phyloP scores from a whole-genome alignment of 768 basidiomycete genomes.

The Amanita rimosa region DNA sequence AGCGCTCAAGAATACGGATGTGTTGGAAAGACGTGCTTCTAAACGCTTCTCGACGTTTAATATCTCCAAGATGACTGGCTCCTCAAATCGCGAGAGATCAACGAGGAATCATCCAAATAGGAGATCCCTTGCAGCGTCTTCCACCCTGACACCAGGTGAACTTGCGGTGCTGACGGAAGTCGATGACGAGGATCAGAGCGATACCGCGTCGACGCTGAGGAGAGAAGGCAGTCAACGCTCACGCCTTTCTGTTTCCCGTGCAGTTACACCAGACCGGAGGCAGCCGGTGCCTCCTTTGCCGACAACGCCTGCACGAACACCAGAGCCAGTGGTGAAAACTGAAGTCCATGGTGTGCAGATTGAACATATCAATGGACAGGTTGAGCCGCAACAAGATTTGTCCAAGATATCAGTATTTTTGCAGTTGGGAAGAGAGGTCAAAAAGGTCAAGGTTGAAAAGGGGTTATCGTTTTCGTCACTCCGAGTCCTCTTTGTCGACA shows the following conservation, averaged over 20 bases:
- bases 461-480: constrained; percentile 63
- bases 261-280: constrained; percentile 27
- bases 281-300: constrained; percentile 40
- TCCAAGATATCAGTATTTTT: constrained; percentile 68
- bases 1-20: constrained; percentile 78
- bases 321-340: constrained; percentile 19
- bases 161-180: constrained; percentile 66
- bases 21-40: constrained; percentile 82
- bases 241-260: constrained; percentile 19
- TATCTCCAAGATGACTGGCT: constrained; percentile 84
- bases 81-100: constrained; percentile 36
- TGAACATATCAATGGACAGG: background rate
- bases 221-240: constrained; percentile 16
- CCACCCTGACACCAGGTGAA: constrained; percentile 57
- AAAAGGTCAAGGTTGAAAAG: constrained; percentile 68
- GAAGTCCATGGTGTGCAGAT: constrained; percentile 6
- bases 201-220: constrained; percentile 10
- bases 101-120: constrained; percentile 44
- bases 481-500: constrained; percentile 86
- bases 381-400: constrained; percentile 13
- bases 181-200: constrained; percentile 42
- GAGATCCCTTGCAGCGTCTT: constrained; percentile 53
- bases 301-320: constrained; percentile 27
- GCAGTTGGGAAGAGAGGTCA: constrained; percentile 84
- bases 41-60: constrained; percentile 95